Conservation (phyloP, 495 filamentous ascomycete species). For the Aspergillus campestris region DNA sequence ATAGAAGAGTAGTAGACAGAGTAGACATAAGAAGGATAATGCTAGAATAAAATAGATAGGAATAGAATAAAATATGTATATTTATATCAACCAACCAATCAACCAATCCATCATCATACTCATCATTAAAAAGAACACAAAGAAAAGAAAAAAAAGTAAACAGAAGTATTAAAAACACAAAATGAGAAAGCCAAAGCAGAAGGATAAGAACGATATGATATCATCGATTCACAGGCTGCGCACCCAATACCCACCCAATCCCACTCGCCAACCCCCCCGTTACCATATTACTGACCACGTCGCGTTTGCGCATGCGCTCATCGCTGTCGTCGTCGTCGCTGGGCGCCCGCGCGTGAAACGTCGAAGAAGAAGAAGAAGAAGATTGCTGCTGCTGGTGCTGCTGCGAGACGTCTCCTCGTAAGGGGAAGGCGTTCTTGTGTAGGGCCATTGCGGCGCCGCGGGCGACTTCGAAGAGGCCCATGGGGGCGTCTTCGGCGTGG, state of each 20-base stretch:
- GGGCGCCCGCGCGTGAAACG: conserved; percentile 1
- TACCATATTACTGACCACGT: conserved; percentile 69
- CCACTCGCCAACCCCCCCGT: conserved; percentile 68
- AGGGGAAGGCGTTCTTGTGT: conserved; percentile 52
- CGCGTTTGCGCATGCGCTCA: conserved; percentile 61
- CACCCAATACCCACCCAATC: conserved; percentile 79
- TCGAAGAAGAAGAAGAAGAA: background rate
- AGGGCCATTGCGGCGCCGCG: conserved; percentile 72
- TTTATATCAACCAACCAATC: too few species aligned
- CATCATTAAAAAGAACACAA: too few species aligned
- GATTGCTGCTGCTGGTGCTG: background rate
- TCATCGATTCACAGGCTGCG: conserved; percentile 45
- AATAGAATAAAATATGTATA: too few species aligned
- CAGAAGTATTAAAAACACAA: background rate
- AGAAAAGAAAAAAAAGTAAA: background rate
- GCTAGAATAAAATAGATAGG: too few species aligned
- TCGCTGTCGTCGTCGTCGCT: conserved; percentile 22
- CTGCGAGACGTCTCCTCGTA: conserved; percentile 23
- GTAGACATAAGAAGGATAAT: too few species aligned
- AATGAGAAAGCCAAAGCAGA: conserved; percentile 1
- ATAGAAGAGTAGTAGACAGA: too few species aligned
- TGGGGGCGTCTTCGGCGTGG: conserved; percentile 65
- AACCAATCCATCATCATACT: too few species aligned
- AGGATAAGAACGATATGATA: too few species aligned
- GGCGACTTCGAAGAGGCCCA: conserved; percentile 90